Base-by-base conservation (phyloP, 2,329 filamentous ascomycete species). In the Dothiorella sarmentorum region DNA sequence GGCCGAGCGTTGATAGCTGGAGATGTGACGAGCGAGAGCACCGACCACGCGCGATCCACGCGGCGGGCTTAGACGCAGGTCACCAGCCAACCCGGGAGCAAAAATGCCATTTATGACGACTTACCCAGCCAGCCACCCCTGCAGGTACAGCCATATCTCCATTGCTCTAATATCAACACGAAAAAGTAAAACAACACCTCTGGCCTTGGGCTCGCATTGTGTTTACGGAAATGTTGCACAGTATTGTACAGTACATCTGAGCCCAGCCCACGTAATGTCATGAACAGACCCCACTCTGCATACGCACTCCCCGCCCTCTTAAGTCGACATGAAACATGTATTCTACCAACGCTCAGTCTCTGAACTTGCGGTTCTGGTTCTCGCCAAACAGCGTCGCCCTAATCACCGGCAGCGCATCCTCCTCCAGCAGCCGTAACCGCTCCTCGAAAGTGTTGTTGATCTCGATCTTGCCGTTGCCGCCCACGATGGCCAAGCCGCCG, bases 371-470 rank as follows among this genome's bases (percentile, higher is more conserved):
- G 84, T 97, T 97, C 68, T 86, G 82, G 80, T 99, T 99, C 79
- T 90, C 87, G 61, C 94, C 94, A 70, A 99, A 99, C 61, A 99
- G 82, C 15, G 88, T 88, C 74, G 89, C 84, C 70, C 94, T 85
- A 69, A 99, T 87, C 43, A 86, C 86, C 13, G 94, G 94, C 60
- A 97, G 84, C 53, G 90, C 89, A 65, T 89, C 89, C 59, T 87
- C 86, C 77, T 96, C 88, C 64, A 97, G 85, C 61, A 97, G 81
- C 69, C 83, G 84, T 75, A 99, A 81, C 65, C 94, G 87, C 72
- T 96, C 89, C 73, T 97, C 94, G 66, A 97, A 89, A 58, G 94
- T 97, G 81, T 99, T 97, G 84, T 97, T 92, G 75, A 99, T 93
- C 69, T 96, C 91, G 73, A 99, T 97, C 82, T 93, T 97, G 73